These are phyloP conservation scores for Debaryomyces castellii DNA, from an alignment of 805 yeast genomes.

Conservation along the genomic window DNA sequence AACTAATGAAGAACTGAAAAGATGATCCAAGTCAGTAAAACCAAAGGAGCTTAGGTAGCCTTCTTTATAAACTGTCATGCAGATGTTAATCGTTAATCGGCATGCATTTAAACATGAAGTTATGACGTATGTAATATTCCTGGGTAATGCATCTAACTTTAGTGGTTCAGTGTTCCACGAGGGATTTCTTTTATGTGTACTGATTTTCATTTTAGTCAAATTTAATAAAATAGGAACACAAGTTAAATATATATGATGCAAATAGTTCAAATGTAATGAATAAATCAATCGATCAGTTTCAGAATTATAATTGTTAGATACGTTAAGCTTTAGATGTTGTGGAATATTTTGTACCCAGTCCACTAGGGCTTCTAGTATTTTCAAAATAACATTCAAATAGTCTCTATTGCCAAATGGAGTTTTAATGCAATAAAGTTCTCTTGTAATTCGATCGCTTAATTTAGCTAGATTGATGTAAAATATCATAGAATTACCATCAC, in stretches of 20 bases:
- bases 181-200: constrained; percentile 5
- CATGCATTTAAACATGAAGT: constrained; percentile 16
- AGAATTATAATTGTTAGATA: constrained; percentile 9
- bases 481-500: constrained; percentile 12
- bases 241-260: constrained; percentile 26
- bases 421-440: constrained; percentile 18
- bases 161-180: constrained; percentile 1
- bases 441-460: constrained; percentile 22
- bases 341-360: constrained; percentile 25
- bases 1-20: constrained; percentile 19
- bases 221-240: constrained; percentile 25
- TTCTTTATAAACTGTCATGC: constrained; percentile 18
- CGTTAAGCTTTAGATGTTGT: constrained; percentile 12
- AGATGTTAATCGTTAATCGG: constrained; percentile 23
- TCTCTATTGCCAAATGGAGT: constrained; percentile 13
- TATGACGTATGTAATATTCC: constrained; percentile 18
- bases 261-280: constrained; percentile 26
- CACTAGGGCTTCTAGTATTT: constrained; percentile 13
- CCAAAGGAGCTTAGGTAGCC: constrained; percentile 21
- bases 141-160: constrained; percentile 13
- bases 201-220: constrained; percentile 18
- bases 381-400: constrained; percentile 14
- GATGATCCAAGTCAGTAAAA: constrained; percentile 26
- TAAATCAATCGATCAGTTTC: constrained; percentile 18
- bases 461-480: constrained; percentile 22